Conservation (phyloP, 2,329 filamentous ascomycete genomes). For the Colletotrichum trifolii region DNA sequence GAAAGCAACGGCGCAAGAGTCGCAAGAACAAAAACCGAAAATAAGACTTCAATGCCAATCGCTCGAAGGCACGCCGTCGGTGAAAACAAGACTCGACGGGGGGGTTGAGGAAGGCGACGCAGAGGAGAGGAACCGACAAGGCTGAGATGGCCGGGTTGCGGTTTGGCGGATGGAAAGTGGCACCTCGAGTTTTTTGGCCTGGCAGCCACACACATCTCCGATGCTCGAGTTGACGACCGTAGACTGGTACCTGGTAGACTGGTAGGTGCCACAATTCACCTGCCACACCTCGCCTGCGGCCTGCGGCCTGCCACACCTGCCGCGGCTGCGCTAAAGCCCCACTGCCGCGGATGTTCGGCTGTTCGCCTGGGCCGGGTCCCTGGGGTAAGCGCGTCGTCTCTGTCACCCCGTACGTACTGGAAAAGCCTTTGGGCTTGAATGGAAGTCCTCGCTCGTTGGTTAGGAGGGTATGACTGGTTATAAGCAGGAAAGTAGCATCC, state of each 20-base stretch:
- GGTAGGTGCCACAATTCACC: too few relatives aligned
- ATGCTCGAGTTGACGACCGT: not conserved
- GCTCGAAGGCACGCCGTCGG: constrained; percentile 28
- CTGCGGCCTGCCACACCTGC: not conserved
- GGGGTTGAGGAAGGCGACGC: constrained; percentile 31
- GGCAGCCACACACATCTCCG: constrained; percentile 15
- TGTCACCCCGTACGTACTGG: not conserved
- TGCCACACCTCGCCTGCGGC: too few relatives aligned
- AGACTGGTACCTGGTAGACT: too few relatives aligned
- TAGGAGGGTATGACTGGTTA: too few relatives aligned
- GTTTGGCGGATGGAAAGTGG: constrained; percentile 21
- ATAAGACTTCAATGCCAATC: constrained; percentile 28
- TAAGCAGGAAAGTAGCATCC: too few relatives aligned
- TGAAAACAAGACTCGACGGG: constrained; percentile 23
- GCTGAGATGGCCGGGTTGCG: constrained; percentile 34
- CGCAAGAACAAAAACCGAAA: not conserved
- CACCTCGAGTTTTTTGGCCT: constrained; percentile 29
- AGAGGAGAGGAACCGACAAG: constrained; percentile 24
- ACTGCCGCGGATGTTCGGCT: constrained; percentile 10
- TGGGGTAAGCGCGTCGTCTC: constrained; percentile 25
- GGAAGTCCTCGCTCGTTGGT: too few relatives aligned
- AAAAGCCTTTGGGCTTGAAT: not conserved
- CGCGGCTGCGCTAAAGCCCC: constrained; percentile 22
- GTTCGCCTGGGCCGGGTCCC: not conserved
- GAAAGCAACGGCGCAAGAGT: constrained; percentile 5